Evolutionary conservation across 2,329 filamentous ascomycete genomes (phyloP), one percentile per base, ranked within the genome.

Genomic region (Exophiala oligosperma): DNA sequence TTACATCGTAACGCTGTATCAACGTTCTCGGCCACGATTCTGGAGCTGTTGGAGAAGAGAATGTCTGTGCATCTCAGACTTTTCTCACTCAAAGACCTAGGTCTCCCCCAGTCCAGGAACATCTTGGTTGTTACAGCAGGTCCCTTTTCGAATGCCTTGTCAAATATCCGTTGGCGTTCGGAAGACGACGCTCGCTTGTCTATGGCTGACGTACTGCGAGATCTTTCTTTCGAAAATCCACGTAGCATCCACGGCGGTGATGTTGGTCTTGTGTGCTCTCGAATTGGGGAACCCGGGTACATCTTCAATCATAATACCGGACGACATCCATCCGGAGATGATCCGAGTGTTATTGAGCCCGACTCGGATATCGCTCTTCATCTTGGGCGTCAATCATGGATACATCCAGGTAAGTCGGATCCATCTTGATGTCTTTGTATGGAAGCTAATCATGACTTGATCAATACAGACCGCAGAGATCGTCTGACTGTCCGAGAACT

Each of bases 401-500:
- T 58, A 14, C 60, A 63, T 54, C 49, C 56, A 52, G 52, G 56
- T 59, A 49, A 41, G 48, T 48, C 21, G 26, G 26, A 4, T 28
- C 8, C 24, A 6, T 26, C 29, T n/a, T 9, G 17, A 12, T 37
- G 26, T 28, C 29, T 37, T 40, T 23, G 26, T 28, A n/a, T 47
- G 6, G 12, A 14, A 21, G 29, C 51, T 54, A 28, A 57, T 29
- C 8, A 38, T 6, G 12, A 2, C 14, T 17, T 2, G 4, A 14
- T 40, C 37, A 40, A 14, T 12, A 24, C 40, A 64, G 56, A 28
- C n/a, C 47, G 60, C 26, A 7, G 48, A 3, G 59, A 62, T 46
- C 26, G 47, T 21, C 54, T 65, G 6, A 65, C 56, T 8, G 49
- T 64, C 9, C 59, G 63, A 3, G 63, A 65, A 38, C 43, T 64